These are phyloP conservation scores for Phlebopus sp. DNA, from an alignment of 1,284 basidiomycete genomes.

Conservation along the genomic window DNA sequence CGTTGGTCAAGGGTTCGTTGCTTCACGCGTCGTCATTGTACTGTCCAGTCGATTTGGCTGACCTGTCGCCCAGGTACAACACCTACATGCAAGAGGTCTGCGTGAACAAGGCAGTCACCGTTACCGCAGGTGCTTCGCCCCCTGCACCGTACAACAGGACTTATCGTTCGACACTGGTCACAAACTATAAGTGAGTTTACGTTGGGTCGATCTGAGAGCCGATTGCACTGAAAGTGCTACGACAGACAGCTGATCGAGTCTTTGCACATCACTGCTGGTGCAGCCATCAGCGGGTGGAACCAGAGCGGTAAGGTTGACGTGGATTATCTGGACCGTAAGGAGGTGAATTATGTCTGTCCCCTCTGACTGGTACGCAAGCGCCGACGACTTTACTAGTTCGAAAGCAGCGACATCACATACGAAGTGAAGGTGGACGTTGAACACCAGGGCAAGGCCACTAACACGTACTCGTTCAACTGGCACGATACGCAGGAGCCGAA, in stretches of 20 bases:
- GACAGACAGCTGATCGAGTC: background rate
- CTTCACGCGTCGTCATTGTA: background rate
- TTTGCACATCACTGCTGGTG: background rate
- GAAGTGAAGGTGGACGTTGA: background rate
- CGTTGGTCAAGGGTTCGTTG: background rate
- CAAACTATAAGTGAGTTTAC: background rate
- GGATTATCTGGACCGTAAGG: background rate
- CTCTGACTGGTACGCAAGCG: background rate
- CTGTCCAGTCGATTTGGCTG: too few relatives aligned
- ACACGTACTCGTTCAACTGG: background rate
- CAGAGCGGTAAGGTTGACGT: background rate
- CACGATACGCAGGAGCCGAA: background rate
- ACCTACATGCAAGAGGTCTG: background rate
- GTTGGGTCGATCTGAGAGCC: background rate
- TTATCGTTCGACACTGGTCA: background rate
- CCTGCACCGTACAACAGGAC: background rate
- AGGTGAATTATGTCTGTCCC: background rate
- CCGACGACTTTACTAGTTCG: background rate
- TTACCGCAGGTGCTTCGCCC: background rate
- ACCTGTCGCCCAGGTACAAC: too few relatives aligned
- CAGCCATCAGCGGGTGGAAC: background rate
- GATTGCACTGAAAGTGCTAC: too few relatives aligned
- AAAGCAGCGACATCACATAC: background rate
- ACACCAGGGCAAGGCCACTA: background rate
- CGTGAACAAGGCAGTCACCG: background rate